Evolutionary conservation across 352 stramenopile genomes (phyloP).

Genomic region (Blastocystis sp.): DNA sequence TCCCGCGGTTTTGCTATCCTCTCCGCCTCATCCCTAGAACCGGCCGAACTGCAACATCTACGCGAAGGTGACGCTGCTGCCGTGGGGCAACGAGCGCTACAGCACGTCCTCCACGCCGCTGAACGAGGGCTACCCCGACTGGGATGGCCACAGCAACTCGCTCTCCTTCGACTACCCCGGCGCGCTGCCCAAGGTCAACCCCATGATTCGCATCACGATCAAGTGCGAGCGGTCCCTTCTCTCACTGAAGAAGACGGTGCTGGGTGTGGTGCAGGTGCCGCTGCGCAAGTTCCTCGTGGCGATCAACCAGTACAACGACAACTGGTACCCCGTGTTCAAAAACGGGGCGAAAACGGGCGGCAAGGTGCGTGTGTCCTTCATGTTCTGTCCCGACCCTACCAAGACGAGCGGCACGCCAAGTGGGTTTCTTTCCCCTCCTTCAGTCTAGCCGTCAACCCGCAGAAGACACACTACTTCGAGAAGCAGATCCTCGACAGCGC

Average conservation of each 20-base stretch:
- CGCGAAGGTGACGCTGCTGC: conserved; percentile 5
- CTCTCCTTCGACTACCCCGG: conserved; percentile 37
- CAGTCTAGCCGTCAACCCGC: background rate
- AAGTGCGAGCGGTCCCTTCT: conserved; percentile 5
- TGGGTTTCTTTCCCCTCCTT: background rate
- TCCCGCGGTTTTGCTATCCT: background rate
- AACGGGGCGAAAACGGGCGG: background rate
- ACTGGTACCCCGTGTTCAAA: conserved; percentile 1
- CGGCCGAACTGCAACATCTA: conserved; percentile 6
- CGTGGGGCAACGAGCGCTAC: conserved; percentile 30
- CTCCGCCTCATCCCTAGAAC: background rate
- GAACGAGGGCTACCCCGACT: conserved; percentile 38
- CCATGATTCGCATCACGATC: background rate
- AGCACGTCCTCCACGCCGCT: background rate
- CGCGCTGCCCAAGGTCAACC: conserved; percentile 39
- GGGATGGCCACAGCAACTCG: conserved; percentile 21
- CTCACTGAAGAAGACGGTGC: background rate
- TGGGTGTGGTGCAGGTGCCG: conserved; percentile 12
- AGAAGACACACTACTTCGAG: conserved; percentile 56
- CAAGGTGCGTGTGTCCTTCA: conserved; percentile 42
- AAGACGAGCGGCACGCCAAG: background rate
- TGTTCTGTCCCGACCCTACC: conserved; percentile 2
- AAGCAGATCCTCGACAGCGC: conserved; percentile 22
- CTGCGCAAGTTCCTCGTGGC: background rate
- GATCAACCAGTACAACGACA: conserved; percentile 32